Base-by-base conservation (phyloP, 2,329 filamentous ascomycete species). In the Beauveria sp. region DNA sequence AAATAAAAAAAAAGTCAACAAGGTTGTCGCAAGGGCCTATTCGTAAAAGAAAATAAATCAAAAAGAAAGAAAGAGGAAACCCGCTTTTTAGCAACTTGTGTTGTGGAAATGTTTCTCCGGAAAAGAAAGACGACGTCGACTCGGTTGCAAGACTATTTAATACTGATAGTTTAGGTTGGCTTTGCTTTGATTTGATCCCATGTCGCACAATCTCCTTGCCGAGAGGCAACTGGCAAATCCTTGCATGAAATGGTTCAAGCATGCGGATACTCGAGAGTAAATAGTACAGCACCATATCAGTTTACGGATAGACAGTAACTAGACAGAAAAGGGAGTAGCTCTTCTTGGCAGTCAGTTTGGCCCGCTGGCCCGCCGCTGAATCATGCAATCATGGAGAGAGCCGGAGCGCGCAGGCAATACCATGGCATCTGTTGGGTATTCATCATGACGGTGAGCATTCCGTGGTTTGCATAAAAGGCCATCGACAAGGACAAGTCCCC, bases 31-130 rank as follows among this genome's bases (percentile, higher is more conserved):
- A 20, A n/a, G 50, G 26, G 48, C 16, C 1, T 24, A 6, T 10
- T 20, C 3, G 18, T 12, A 22, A 22, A 22, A 22, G 22, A 22
- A 22, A n/a, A 22, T n/a, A n/a, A n/a, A n/a, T n/a, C n/a, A n/a
- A n/a, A n/a, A n/a, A n/a, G n/a, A n/a, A n/a, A 22, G 22, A 22
- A 22, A 22, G 22, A 22, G 2, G 3, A 48, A 58, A 18, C 46
- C 56, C 34, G 48, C 48, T 31, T 52, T 38, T 57, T 48, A 49
- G 54, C 54, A 57, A 40, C 48, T 57, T 57, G 14, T 26, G 22
- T 26, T 42, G 18, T 45, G 40, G 24, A 55, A 20, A 18, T 28
- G 8, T 10, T 10, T 31, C 8, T 31, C 9, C 8, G 28, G 1
- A 24, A 34, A 38, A 31, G 3, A 22, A 22, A 22, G 22, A 2